These are phyloP conservation scores for Saxophila tyrrhenica DNA, from an alignment of 495 filamentous ascomycete genomes.

Conservation along the genomic window DNA sequence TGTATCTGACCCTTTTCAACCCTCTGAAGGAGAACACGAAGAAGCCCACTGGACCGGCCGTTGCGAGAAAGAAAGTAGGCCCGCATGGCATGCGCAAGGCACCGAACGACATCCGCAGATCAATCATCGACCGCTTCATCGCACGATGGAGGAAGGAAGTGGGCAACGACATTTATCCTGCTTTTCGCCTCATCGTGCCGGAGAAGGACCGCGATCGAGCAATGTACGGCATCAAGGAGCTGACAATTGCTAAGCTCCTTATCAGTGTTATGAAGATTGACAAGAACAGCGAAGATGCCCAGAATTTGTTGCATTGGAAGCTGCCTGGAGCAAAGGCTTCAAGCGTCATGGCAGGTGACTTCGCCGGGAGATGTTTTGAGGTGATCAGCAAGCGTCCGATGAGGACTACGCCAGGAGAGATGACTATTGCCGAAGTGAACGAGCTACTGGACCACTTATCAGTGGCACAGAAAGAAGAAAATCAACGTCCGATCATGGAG, in stretches of 20 bases:
- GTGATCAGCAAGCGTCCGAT: conserved; percentile 77
- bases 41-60: conserved; percentile 45
- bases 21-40: conserved; percentile 77
- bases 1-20: conserved; percentile 71
- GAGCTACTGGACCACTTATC: conserved; percentile 71
- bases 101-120: conserved; percentile 73
- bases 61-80: conserved; percentile 43
- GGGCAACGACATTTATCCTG: conserved; percentile 86
- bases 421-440: conserved; percentile 86
- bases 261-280: conserved; percentile 90
- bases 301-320: conserved; percentile 85
- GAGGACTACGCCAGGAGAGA: conserved; percentile 56
- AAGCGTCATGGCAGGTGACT: conserved; percentile 69
- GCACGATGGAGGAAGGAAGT: conserved; percentile 78
- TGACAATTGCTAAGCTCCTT: conserved; percentile 73
- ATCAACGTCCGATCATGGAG: conserved; percentile 67
- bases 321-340: conserved; percentile 58
- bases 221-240: conserved; percentile 94
- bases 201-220: conserved; percentile 87
- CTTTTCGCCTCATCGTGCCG: conserved; percentile 81
- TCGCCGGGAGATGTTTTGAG: conserved; percentile 78
- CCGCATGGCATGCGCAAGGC: conserved; percentile 47
- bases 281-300: conserved; percentile 79
- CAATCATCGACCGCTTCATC: conserved; percentile 83
- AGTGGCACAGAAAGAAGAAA: conserved; percentile 60